A percentile compares a stretch with the other conserved stretches of the same genome.
These are phyloP conservation scores for Saccharomyces uvarum DNA, from an alignment of 1,139 yeast genomes.

Conservation along the genomic window DNA sequence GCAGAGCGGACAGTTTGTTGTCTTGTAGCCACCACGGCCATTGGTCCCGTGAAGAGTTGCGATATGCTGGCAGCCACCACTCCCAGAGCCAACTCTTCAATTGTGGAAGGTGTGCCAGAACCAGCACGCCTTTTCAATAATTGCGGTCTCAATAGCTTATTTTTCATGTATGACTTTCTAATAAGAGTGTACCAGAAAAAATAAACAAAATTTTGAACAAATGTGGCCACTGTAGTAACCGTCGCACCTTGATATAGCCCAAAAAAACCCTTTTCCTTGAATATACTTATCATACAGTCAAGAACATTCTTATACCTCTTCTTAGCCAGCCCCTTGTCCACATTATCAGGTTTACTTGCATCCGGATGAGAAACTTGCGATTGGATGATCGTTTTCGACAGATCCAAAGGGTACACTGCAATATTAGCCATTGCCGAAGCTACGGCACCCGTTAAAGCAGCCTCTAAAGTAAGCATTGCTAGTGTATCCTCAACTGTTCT, in stretches of 20 bases:
- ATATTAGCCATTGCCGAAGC: slow-evolving; percentile 80
- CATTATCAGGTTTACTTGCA: slow-evolving; percentile 8
- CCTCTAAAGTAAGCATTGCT: slow-evolving; percentile 48
- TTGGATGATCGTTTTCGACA: slow-evolving; percentile 66
- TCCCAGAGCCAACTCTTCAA: slow-evolving; percentile 69
- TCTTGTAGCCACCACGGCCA: slow-evolving; percentile 73
- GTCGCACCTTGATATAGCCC: slow-evolving; percentile 73
- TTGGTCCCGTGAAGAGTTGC: slow-evolving; percentile 76
- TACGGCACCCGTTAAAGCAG: slow-evolving; percentile 77
- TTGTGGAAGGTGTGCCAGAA: slow-evolving; percentile 37
- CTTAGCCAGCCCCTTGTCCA: slow-evolving; percentile 19
- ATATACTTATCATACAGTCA: slow-evolving; percentile 57
- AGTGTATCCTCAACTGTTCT: not conserved
- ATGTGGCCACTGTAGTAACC: slow-evolving; percentile 64
- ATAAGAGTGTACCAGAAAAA: slow-evolving; percentile 82
- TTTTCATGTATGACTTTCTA: slow-evolving; percentile 47
- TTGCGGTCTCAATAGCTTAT: slow-evolving; percentile 32
- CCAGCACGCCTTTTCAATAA: not conserved
- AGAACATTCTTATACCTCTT: slow-evolving; percentile 47
- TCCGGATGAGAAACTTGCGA: slow-evolving; percentile 41
- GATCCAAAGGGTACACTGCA: slow-evolving; percentile 68
- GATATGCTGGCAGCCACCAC: slow-evolving; percentile 82
- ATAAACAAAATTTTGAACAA: slow-evolving; percentile 75
- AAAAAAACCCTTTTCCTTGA: slow-evolving; percentile 53
- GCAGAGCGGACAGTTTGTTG: slow-evolving; percentile 54